Evolutionary conservation across 2,329 filamentous ascomycete species (phyloP).

Genomic region (Ophiostoma triangulosporum): DNA sequence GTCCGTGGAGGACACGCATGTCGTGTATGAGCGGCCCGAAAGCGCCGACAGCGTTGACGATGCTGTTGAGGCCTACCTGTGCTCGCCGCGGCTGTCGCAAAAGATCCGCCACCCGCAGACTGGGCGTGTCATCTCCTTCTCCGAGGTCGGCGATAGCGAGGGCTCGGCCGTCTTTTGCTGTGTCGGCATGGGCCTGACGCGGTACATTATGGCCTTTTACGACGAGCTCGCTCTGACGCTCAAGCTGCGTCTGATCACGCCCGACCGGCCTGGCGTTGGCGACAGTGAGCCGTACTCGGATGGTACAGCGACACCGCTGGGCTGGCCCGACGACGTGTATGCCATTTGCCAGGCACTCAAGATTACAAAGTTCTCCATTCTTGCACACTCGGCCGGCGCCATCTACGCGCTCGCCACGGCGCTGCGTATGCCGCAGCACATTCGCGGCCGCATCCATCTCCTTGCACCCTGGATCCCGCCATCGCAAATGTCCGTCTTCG

Average conservation of each 20-base stretch:
- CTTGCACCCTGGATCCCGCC: constrained; percentile 95
- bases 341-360: constrained; percentile 85
- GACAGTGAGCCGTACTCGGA: constrained; percentile 79
- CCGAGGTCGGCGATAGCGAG: constrained; percentile 84
- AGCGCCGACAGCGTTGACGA: constrained; percentile 82
- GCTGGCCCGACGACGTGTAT: constrained; percentile 90
- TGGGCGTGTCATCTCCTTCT: constrained; percentile 83
- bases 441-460: constrained; percentile 85
- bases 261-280: constrained; percentile 86
- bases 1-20: constrained; percentile 9
- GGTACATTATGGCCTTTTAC: constrained; percentile 94
- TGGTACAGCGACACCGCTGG: constrained; percentile 70
- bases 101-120: constrained; percentile 78
- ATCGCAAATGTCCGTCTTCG: constrained; percentile 74
- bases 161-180: constrained; percentile 92
- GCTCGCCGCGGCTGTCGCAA: constrained; percentile 72
- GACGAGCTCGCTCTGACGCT: constrained; percentile 85
- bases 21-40: constrained; percentile 53
- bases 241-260: constrained; percentile 80
- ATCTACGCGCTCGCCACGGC: constrained; percentile 95
- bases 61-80: constrained; percentile 73
- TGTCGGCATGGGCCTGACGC: constrained; percentile 91
- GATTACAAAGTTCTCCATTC: constrained; percentile 89
- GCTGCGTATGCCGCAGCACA: constrained; percentile 88
- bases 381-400: constrained; percentile 93